These are phyloP conservation scores for Ganoderma boninense DNA, from an alignment of 1,284 basidiomycete species.

Conservation along the genomic window DNA sequence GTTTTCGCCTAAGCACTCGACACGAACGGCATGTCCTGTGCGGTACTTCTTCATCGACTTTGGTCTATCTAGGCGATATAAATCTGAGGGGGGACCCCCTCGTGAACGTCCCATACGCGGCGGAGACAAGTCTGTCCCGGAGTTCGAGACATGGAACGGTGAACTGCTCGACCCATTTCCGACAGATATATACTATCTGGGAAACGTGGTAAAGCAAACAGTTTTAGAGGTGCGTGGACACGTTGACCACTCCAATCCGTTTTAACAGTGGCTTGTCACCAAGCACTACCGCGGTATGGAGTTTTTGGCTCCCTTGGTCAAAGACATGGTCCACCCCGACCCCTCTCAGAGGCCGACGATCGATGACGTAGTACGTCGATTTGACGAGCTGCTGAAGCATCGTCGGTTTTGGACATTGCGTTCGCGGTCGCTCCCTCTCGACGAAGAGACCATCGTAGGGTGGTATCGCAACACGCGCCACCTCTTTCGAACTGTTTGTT, in stretches of 20 bases:
- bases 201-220: constrained; percentile 42
- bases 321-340: constrained; percentile 30
- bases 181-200: constrained; percentile 41
- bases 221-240: constrained; percentile 21
- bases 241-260: neutral
- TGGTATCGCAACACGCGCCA: neutral
- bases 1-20: constrained; percentile 34
- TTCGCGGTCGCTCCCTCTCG: neutral
- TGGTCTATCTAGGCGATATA: constrained; percentile 41
- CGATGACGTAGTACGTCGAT: constrained; percentile 25
- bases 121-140: constrained; percentile 18
- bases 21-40: constrained; percentile 37
- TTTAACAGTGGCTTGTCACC: constrained; percentile 1
- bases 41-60: constrained; percentile 46
- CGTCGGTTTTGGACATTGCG: constrained; percentile 16
- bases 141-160: constrained; percentile 11
- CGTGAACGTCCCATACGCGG: constrained; percentile 14
- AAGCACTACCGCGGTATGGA: constrained; percentile 16
- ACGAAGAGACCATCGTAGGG: neutral
- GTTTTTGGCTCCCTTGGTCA: constrained; percentile 22
- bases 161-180: constrained; percentile 38
- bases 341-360: constrained; percentile 30
- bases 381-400: constrained; percentile 7
- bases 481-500: neutral
- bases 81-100: constrained; percentile 10